These are phyloP conservation scores for Blastocystis sp. DNA, from an alignment of 352 stramenopile species.

Conservation along the genomic window DNA sequence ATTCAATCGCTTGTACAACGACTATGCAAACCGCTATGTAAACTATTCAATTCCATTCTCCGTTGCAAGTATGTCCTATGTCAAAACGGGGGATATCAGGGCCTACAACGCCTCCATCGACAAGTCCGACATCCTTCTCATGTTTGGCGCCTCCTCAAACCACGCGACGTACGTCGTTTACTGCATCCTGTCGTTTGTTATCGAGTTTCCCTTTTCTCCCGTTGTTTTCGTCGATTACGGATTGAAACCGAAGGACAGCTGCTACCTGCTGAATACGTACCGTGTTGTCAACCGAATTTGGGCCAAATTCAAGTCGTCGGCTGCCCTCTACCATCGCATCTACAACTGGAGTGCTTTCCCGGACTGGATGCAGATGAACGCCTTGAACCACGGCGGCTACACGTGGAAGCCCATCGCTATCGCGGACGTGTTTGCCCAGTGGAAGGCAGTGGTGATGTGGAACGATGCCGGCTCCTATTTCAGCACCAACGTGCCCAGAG, in stretches of 20 bases:
- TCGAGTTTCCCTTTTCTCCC: neutral
- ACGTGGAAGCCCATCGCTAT: neutral
- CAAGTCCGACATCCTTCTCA: neutral
- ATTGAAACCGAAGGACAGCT: neutral
- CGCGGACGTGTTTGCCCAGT: neutral
- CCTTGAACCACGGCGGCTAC: neutral
- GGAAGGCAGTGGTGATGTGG: neutral
- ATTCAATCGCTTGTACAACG: neutral
- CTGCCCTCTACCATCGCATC: neutral
- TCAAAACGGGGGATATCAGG: neutral
- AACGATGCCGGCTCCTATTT: neutral
- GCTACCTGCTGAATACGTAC: neutral
- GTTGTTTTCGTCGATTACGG: neutral
- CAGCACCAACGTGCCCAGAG: neutral
- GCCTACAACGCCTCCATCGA: neutral
- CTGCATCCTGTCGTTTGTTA: neutral
- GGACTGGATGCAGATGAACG: neutral
- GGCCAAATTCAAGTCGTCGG: neutral
- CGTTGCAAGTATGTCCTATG: neutral
- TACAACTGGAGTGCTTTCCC: neutral
- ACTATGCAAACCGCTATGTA: neutral
- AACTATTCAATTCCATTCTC: neutral
- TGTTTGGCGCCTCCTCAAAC: neutral
- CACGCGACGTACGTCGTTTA: neutral
- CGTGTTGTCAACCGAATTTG: neutral